Conservation (phyloP, 2,329 filamentous ascomycete species). For the Emmonsiellopsis sp. region DNA sequence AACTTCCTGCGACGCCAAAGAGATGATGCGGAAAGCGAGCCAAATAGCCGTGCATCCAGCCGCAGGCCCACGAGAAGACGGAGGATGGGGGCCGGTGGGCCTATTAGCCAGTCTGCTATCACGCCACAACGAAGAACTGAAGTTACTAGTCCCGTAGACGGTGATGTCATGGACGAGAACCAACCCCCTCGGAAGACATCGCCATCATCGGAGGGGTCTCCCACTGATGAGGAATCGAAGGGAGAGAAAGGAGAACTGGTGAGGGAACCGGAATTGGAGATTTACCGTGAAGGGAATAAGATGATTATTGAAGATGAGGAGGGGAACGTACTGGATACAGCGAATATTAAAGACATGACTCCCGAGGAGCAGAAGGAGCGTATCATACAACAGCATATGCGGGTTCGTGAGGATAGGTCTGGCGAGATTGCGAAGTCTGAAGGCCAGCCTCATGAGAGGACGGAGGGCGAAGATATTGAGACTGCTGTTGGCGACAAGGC, state of each 20-base stretch:
- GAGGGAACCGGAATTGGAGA: constrained; percentile 45
- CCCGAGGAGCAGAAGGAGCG: constrained; percentile 55
- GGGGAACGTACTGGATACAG: constrained; percentile 71
- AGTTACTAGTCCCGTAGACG: constrained; percentile 9
- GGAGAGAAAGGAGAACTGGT: constrained; percentile 18
- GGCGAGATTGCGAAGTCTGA: constrained; percentile 40
- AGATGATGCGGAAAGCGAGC: constrained; percentile 55
- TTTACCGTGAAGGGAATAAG: constrained; percentile 72
- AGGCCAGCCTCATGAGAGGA: constrained; percentile 34
- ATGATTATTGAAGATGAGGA: constrained; percentile 77
- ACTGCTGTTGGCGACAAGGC: constrained; percentile 26
- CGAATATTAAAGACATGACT: constrained; percentile 38
- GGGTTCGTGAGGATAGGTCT: constrained; percentile 45
- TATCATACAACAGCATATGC: constrained; percentile 41
- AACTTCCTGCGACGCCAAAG: constrained; percentile 72
- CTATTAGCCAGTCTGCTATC: constrained; percentile 83
- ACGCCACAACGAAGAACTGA: constrained; percentile 48
- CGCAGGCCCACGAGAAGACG: constrained; percentile 47
- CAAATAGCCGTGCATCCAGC: constrained; percentile 49
- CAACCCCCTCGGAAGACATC: constrained; percentile 8
- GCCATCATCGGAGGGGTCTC: not conserved
- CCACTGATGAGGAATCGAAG: constrained; percentile 34
- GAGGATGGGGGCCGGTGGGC: constrained; percentile 69
- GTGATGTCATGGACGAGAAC: constrained; percentile 19
- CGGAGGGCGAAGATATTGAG: constrained; percentile 34